Evolutionary conservation across 2,329 filamentous ascomycete genomes (phyloP), one percentile per base, ranked within the genome.

Genomic region (Neofusicoccum ribis): DNA sequence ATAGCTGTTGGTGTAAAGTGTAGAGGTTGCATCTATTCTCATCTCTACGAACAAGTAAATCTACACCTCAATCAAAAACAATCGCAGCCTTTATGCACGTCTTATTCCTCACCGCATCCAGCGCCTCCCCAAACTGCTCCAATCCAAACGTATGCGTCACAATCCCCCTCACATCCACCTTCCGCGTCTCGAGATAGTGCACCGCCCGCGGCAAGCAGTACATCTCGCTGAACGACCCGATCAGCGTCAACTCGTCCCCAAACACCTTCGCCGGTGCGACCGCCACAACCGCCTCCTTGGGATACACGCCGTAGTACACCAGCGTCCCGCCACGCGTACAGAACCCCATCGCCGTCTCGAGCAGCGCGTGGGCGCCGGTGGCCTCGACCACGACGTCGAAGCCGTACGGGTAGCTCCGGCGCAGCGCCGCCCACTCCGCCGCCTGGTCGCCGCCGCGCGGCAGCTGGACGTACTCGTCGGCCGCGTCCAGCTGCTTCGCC

Each of bases 341-440:
- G 73, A 90, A 91, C 78, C 91, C 83, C 75, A 92, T 90, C 34
- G 88, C 82, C 71, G 89, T 85, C 73, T 91, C 89, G 2, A 92
- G 83, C 56, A 92, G 88, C 76, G 86, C 87, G 51, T 86, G 81
- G 60, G 85, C 89, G 17, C 89, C 89, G 12, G 89, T 91, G 41
- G 89, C 89, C 79, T 91, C 88, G 23, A 90, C 84, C 27, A 90
- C 88, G 68, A 91, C 87, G 69, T 92, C 89, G 72, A 92, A 92
- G 3, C 89, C 89, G 71, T 91, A 87, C 0, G 89, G 88, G 76
- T 91, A 87, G 51, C 87, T 83, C 47, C 2, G 2, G 2, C 87
- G 88, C 67, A 92, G 78, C 71, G 87, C 79, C 50, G 84, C 79
- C 75, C 90, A 89, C 72, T 90, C 23, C 11, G 87, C 15, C 68